These are phyloP conservation scores for Monascus purpureus DNA, from an alignment of 495 filamentous ascomycete genomes.

Conservation along the genomic window DNA sequence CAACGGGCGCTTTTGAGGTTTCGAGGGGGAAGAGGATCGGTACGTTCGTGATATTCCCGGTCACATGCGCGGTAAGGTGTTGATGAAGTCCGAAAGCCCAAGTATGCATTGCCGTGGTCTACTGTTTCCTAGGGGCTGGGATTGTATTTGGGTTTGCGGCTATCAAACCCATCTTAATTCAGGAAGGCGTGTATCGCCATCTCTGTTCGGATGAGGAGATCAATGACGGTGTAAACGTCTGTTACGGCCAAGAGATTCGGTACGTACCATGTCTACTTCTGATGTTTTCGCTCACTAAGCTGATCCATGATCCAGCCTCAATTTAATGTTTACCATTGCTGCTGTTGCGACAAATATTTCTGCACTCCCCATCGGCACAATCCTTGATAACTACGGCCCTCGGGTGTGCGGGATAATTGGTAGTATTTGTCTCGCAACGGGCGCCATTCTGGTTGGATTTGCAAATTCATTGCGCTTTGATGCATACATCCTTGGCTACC, in stretches of 20 bases:
- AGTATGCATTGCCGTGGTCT: conserved; percentile 47
- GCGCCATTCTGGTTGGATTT: conserved; percentile 56
- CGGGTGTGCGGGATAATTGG: conserved; percentile 63
- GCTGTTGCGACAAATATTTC: conserved; percentile 55
- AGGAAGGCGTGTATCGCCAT: conserved; percentile 58
- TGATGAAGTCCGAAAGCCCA: conserved; percentile 15
- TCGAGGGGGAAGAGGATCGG: conserved; percentile 47
- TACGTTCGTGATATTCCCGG: conserved; percentile 20
- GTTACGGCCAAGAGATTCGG: conserved; percentile 64
- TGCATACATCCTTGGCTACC: conserved; percentile 64
- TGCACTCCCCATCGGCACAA: conserved; percentile 49
- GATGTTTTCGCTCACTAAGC: neutral
- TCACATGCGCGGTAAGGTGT: neutral
- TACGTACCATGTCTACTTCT: conserved; percentile 11
- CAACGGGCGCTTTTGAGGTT: conserved; percentile 58
- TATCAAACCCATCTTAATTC: conserved; percentile 66
- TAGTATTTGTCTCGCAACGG: conserved; percentile 51
- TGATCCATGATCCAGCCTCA: conserved; percentile 34
- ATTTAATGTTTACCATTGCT: conserved; percentile 80
- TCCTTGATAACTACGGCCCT: conserved; percentile 74
- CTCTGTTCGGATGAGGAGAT: conserved; percentile 46
- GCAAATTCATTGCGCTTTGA: conserved; percentile 50
- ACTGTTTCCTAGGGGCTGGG: conserved; percentile 71
- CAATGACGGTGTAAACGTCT: conserved; percentile 46
- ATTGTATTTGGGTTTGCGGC: conserved; percentile 71